Evolutionary conservation across 305 asterid genomes (phyloP).

Genomic region (Fraxinus ornus): DNA sequence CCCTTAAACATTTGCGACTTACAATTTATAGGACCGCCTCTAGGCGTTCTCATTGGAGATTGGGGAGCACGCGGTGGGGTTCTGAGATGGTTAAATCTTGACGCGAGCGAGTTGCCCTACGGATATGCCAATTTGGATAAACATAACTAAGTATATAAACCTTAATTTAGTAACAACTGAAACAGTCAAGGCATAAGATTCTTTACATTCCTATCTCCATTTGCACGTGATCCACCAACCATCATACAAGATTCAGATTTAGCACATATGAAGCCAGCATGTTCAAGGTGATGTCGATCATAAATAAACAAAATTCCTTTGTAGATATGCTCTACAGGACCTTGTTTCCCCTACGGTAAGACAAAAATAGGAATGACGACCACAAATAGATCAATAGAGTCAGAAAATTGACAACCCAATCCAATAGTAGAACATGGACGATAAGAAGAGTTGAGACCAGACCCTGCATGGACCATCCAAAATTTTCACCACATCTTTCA

Average conservation of each 20-base stretch:
- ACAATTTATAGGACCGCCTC: constrained; percentile 78
- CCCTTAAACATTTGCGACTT: constrained; percentile 25
- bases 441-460: constrained; percentile 27
- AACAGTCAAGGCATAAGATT: constrained; percentile 2
- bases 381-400: constrained; percentile 10
- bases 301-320: constrained; percentile 75
- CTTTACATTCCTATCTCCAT: constrained; percentile 81
- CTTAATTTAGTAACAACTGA: constrained; percentile 13
- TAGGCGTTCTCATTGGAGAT: constrained; percentile 85
- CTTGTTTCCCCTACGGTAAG: constrained; percentile 74
- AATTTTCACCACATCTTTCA: constrained; percentile 84
- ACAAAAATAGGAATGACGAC: constrained; percentile 15
- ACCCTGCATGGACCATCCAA: constrained; percentile 97
- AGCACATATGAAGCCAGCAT: constrained; percentile 95
- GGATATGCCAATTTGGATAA: constrained; percentile 25
- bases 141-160: constrained; percentile 15
- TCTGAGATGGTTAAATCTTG: constrained; percentile 62
- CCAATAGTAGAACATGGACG: constrained; percentile 15
- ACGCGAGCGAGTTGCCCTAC: constrained; percentile 54
- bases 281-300: constrained; percentile 96
- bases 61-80: constrained; percentile 67
- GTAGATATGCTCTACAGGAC: constrained; percentile 85
- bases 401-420: constrained; percentile 6
- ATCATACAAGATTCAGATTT: constrained; percentile 78
- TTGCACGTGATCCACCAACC: constrained; percentile 92